Percentiles rank a stretch among this genome's conserved stretches.
phyloP scores from a whole-genome alignment of 2,329 filamentous ascomycete species.

The Colletotrichum sp. region DNA sequence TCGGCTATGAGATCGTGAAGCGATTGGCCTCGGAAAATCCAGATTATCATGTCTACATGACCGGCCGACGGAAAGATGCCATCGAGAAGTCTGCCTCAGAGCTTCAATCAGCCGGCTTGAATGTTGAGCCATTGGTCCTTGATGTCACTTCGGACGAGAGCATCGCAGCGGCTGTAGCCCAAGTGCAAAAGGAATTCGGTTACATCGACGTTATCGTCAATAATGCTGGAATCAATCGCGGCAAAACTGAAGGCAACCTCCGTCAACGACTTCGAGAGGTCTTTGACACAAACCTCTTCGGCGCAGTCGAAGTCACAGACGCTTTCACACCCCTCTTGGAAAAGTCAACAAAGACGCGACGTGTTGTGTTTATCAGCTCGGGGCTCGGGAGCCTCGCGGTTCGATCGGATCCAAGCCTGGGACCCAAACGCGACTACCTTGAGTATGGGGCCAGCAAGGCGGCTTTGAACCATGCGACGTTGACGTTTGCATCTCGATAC shows the following conservation, averaged over 20 bases:
- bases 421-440: neutral
- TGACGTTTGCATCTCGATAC: neutral
- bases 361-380: constrained; percentile 11
- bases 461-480: constrained; percentile 5
- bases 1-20: constrained; percentile 16
- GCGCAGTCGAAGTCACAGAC: constrained; percentile 58
- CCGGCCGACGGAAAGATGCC: constrained; percentile 8
- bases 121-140: constrained; percentile 42
- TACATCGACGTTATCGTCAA: constrained; percentile 66
- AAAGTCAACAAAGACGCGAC: neutral
- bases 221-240: constrained; percentile 61
- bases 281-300: constrained; percentile 67
- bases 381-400: neutral
- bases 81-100: neutral
- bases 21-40: neutral
- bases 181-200: constrained; percentile 51
- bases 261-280: constrained; percentile 54
- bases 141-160: constrained; percentile 58
- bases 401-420: neutral
- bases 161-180: constrained; percentile 36
- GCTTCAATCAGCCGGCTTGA: neutral
- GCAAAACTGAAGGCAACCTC: constrained; percentile 56
- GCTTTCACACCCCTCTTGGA: constrained; percentile 40
- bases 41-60: constrained; percentile 5
- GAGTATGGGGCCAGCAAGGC: constrained; percentile 16